Conservation (phyloP, 2,329 filamentous ascomycete species). For the Fusarium nisikadoi region DNA sequence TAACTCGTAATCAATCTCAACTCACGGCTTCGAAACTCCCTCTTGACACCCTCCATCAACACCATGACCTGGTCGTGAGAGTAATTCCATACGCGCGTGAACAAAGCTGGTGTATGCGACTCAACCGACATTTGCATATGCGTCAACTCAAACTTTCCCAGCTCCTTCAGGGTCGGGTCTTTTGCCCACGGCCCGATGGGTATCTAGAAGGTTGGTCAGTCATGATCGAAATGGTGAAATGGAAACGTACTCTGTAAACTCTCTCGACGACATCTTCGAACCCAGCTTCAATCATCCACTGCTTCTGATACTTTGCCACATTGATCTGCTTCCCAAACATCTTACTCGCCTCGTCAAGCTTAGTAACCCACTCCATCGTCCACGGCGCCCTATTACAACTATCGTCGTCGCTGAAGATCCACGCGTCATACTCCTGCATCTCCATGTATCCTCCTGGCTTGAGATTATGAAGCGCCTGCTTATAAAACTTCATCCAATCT, state of each 20-base stretch:
- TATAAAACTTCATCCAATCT: conserved; percentile 48
- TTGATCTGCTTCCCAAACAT: conserved; percentile 54
- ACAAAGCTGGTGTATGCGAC: conserved; percentile 54
- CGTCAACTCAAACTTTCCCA: conserved; percentile 50
- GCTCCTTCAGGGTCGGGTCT: conserved; percentile 50
- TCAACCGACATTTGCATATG: conserved; percentile 58
- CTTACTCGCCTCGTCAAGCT: conserved; percentile 50
- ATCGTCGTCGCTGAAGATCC: conserved; percentile 53
- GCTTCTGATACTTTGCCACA: conserved; percentile 50
- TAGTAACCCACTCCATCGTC: conserved; percentile 54
- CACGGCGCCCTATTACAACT: conserved; percentile 51
- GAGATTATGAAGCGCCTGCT: conserved; percentile 43
- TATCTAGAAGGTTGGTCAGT: conserved; percentile 41
- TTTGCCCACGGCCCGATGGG: conserved; percentile 54
- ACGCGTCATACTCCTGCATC: conserved; percentile 54
- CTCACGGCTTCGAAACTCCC: conserved; percentile 51
- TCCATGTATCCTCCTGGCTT: conserved; percentile 53
- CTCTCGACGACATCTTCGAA: conserved; percentile 49
- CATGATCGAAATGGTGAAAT: no score
- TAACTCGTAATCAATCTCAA: conserved; percentile 38
- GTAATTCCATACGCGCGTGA: conserved; percentile 52
- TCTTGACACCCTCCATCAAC: conserved; percentile 61
- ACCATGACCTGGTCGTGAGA: conserved; percentile 54
- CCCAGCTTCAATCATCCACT: conserved; percentile 53
- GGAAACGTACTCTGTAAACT: conserved; percentile 20